Conservation (phyloP, 2,329 filamentous ascomycete species). For the Sclerotinia minor region DNA sequence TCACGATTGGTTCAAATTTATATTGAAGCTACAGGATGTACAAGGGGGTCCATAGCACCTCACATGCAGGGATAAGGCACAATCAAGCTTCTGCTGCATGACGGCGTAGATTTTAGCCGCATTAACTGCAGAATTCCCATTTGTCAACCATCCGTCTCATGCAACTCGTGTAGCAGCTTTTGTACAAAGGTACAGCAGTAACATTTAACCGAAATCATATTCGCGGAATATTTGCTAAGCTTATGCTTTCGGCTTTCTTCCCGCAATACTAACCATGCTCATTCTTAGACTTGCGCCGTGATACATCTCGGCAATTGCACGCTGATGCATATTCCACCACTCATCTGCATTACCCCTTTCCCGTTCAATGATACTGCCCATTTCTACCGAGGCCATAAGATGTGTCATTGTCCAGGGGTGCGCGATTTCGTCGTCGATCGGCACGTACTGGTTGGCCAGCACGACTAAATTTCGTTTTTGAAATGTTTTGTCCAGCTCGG, state of each 20-base stretch:
- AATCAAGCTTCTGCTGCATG: not conserved
- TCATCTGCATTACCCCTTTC: conserved; percentile 11
- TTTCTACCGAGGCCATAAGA: conserved; percentile 9
- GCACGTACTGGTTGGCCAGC: not conserved
- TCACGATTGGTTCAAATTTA: not conserved
- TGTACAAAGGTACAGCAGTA: not conserved
- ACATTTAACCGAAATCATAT: not conserved
- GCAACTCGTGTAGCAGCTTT: not conserved
- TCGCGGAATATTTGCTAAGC: not conserved
- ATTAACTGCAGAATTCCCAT: not conserved
- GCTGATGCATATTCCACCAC: conserved; percentile 2
- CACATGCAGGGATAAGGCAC: not conserved
- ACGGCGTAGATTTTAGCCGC: not conserved
- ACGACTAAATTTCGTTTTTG: not conserved
- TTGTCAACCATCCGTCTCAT: not conserved
- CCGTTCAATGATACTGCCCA: not conserved
- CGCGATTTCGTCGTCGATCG: conserved; percentile 7
- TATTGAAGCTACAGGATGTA: not conserved
- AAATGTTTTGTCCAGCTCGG: not conserved
- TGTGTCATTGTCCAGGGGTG: conserved; percentile 11
- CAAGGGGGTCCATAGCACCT: not conserved
- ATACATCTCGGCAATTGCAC: conserved; percentile 10
- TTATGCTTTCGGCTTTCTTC: not conserved
- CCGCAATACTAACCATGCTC: conserved; percentile 5
- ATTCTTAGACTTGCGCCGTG: conserved; percentile 1